Evolutionary conservation across 352 stramenopile species (phyloP), one percentile per base, ranked within the genome.

Genomic region (Phytophthora megakarya): DNA sequence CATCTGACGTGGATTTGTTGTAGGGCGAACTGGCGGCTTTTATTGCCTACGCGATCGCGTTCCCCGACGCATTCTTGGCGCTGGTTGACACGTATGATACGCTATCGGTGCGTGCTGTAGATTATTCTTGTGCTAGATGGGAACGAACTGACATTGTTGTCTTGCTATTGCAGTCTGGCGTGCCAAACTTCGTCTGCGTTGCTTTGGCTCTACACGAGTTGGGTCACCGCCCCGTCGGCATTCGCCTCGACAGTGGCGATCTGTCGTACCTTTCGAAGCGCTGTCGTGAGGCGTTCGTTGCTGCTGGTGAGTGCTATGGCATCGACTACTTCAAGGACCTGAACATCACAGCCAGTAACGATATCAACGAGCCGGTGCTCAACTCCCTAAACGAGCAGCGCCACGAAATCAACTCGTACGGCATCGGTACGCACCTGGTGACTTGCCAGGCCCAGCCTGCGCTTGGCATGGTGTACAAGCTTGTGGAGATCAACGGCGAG

Each of bases 11-110:
- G n/a, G 7, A 21, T 30, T 58, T 48, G 23, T 25, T 67, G 13
- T 32, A 98, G 70, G 97, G 97, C 53, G 98, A 99, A 65, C 78
- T 99, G n/a, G 97, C 97, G 11, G 97, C 97, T 13, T 99, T 99
- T 71, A 90, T 99, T 53, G 88, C 96, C 21, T 99, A 99, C 63
- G 97, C 97, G 13, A 76, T 94, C 23, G 93, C 97, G n/a, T 99
- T 99, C 78, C 98, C 98, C 1, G 78, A 98, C 45, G 70, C 67
- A 5, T 99, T 99, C 72, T 56, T 99, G 13, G 98, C 96, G 53
- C 86, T 99, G 3, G 92, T 99, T 25, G 98, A 99, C 73, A 99
- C 98, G 0, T 99, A 99, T 76, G 96, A 99, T 67, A 99, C 97
- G 44, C 78, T 99, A 13, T 81, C 76, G 73, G 84, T 94, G 63